phyloP scores from a whole-genome alignment of 495 filamentous ascomycete species.

The Lepraria neglecta region DNA sequence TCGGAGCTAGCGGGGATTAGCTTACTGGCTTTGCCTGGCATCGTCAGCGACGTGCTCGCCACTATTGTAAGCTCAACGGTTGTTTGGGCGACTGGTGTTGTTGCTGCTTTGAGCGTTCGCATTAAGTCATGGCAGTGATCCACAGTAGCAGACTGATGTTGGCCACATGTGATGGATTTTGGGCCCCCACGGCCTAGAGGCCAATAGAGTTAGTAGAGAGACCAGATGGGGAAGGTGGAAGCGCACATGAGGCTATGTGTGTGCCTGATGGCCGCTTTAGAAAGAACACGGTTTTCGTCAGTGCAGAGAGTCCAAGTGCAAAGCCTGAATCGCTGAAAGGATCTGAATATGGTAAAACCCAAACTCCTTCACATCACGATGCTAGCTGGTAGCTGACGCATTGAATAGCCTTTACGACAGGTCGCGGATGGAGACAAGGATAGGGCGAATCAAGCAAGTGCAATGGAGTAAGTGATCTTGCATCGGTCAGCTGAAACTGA shows the following conservation, averaged over 20 bases:
- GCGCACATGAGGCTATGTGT: neutral
- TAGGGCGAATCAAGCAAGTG: neutral
- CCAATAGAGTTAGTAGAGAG: neutral
- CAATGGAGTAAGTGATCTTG: neutral
- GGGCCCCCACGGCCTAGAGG: neutral
- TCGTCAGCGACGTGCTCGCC: too few species aligned
- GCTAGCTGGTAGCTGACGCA: neutral
- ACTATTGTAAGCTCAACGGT: too few species aligned
- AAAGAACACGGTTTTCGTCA: neutral
- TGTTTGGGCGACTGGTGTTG: neutral
- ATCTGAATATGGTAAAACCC: neutral
- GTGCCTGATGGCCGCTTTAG: neutral
- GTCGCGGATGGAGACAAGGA: constrained; percentile 1
- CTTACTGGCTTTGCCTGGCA: too few species aligned
- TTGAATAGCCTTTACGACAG: neutral
- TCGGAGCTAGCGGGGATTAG: too few species aligned
- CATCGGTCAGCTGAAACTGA: neutral
- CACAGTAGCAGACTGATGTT: neutral
- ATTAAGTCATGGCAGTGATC: neutral
- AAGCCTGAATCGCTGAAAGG: neutral
- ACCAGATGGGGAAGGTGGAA: neutral
- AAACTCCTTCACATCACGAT: neutral
- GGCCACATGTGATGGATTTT: neutral
- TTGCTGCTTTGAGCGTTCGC: neutral
- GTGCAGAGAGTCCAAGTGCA: neutral